Evolutionary conservation across 192 early-diverging fungal species (phyloP), one percentile per base, ranked within the genome.

Genomic region (Mortierella antarctica): DNA sequence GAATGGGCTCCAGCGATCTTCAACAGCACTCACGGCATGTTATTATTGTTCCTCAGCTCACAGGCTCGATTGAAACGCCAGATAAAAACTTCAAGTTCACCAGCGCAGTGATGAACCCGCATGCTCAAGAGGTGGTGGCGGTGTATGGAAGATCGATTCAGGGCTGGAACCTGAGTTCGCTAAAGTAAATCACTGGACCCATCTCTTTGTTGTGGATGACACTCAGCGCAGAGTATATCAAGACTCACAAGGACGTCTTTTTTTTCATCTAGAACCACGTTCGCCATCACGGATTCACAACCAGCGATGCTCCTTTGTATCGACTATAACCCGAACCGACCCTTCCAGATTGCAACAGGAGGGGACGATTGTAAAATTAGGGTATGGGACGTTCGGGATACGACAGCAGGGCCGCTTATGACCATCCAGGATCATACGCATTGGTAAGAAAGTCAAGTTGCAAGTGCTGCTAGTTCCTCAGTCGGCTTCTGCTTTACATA

Each of bases 251-350:
- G 62, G 14, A 1, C 50, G 15, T 31, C 10, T 20, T 8, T 20
- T 21, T 62, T 51, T 31, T 52, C 11, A 39, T n/a, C 42, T 61
- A 87, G 84, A n/a, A 65, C 65, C 10, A 84, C 83, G 20, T 87
- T 89, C 57, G 56, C 69, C 31, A 88, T 91, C 18, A 68, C 73
- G 9, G 60, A 87, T 18, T 93, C 95, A n/a, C 97, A 99, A 71
- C 83, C 88, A n/a, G 83, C 86, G n/a, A 84, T 81, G 47, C 83
- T 96, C 39, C 87, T 92, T 23, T 87, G 88, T 12, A 57, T 98
- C 3, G 95, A 96, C 82, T 94, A 89, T 72, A 99, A 99, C 73
- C 91, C 93, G 7, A 96, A 97, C 76, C 87, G 94, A 65, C 94
- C 96, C 7, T 88, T 94, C 70, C 87, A 93, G 49, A 63, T 99